Base-by-base conservation (phyloP, 768 basidiomycete species). In the Suillus brevipes region DNA sequence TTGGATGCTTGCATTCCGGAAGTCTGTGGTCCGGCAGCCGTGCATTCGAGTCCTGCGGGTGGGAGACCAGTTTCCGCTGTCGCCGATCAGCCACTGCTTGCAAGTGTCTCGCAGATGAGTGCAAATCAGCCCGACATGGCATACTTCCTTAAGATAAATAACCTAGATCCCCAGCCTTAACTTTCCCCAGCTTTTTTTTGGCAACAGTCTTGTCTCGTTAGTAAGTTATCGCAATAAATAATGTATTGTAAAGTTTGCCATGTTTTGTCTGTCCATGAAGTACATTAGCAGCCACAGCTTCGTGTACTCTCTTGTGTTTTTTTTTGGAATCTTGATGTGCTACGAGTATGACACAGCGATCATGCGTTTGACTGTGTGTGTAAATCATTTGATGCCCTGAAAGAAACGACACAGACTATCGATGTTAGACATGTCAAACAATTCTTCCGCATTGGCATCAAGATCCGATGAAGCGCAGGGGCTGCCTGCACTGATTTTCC, bases 401-500 rank as follows among this genome's bases (percentile, higher is more conserved):
- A 23, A 38, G 37, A 16, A 31, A 58, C 23, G 23, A 23, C 38
- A 10, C 12, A 38, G 31, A 38, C 38, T 28, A 58, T 57, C 56
- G 23, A 58, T 58, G 37, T 38, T 14, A 40, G 10, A 40, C 25
- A 38, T 58, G 57, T 38, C 23, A 40, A 12, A 40, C 38, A 38
- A 37, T 9, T 23, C 37, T 38, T 38, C 56, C 16, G 9, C 37
- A 38, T 40, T 40, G n/a, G 12, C 56, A 25, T 50, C 66, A 18
- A 56, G 53, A n/a, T 34, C 69, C 40, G 55, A 58, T 63, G 73
- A 28, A 52, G 50, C 28, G 4, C 50, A 52, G 16, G 25, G 28
- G 3, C 4, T 64, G 49, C 72, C 73, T 7, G 68, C 60, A 45
- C 61, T 91, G 25, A 84, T 85, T 59, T 84, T 86, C 71, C 78